Evolutionary conservation across 2,329 filamentous ascomycete genomes (phyloP).

Genomic region (Penicillium sp.): DNA sequence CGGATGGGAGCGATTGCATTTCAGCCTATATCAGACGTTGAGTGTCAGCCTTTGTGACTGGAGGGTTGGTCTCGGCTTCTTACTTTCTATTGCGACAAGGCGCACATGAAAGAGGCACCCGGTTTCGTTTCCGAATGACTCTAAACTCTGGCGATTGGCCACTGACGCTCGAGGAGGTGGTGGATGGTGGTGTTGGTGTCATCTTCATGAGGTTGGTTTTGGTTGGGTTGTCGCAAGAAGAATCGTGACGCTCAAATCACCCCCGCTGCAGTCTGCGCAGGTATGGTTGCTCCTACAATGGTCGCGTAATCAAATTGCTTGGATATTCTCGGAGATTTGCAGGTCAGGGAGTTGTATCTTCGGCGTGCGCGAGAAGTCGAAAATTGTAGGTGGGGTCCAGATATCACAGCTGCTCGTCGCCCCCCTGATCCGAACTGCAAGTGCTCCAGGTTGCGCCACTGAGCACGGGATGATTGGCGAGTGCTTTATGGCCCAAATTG

Average conservation of each 20-base stretch:
- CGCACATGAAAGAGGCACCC: constrained; percentile 84
- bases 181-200: constrained; percentile 45
- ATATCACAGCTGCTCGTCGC: neutral
- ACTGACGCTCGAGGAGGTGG: constrained; percentile 66
- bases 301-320: too few species aligned
- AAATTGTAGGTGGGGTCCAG: neutral
- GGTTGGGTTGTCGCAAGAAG: constrained; percentile 1
- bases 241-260: neutral
- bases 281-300: neutral
- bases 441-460: too few species aligned
- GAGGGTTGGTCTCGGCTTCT: constrained; percentile 26
- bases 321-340: too few species aligned
- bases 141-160: constrained; percentile 78
- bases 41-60: neutral
- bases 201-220: constrained; percentile 15
- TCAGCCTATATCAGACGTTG: constrained; percentile 51
- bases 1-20: constrained; percentile 86
- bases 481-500: too few species aligned
- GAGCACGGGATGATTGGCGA: too few species aligned
- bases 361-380: too few species aligned
- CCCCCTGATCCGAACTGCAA: too few species aligned
- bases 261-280: neutral
- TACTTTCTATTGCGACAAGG: constrained; percentile 90
- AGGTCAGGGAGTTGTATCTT: too few species aligned
- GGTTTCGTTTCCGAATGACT: constrained; percentile 84